A percentile compares a stretch with the other conserved stretches of the same genome.
Evolutionary conservation across 164 flowering plant species (phyloP).

Genomic region (Nelumbo lutea): DNA sequence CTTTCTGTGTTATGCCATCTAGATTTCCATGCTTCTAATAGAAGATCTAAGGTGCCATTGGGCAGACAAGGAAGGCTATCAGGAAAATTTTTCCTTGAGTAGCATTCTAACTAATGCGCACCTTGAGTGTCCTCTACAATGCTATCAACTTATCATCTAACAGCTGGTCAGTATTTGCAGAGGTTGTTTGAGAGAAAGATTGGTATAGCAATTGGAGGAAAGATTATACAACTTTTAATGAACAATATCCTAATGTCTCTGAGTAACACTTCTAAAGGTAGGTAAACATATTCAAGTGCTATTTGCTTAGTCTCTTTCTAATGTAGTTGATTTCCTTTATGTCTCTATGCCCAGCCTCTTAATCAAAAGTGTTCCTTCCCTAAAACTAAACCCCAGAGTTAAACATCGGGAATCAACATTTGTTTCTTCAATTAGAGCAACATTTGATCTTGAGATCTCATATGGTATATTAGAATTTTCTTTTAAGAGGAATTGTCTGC

Average conservation of each 20-base stretch:
- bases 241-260: conserved; percentile 27
- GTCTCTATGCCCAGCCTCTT: no score
- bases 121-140: neutral
- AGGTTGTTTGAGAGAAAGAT: conserved; percentile 43
- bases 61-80: neutral
- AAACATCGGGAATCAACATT: no score
- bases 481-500: neutral
- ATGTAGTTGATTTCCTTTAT: neutral
- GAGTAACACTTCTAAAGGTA: conserved; percentile 43
- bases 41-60: neutral
- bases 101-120: neutral
- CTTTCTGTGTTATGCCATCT: neutral
- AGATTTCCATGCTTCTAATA: neutral
- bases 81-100: neutral
- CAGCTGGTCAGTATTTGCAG: conserved; percentile 30
- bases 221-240: conserved; percentile 37
- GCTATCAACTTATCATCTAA: neutral
- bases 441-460: neutral
- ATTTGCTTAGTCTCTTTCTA: neutral
- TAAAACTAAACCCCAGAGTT: no score
- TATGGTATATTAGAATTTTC: neutral
- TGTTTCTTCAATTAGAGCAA: neutral
- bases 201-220: conserved; percentile 40
- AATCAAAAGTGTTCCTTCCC: no score
- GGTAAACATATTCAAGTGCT: conserved; percentile 1